Evolutionary conservation across 2,329 filamentous ascomycete species (phyloP).

Genomic region (Penicillium sumatraense): DNA sequence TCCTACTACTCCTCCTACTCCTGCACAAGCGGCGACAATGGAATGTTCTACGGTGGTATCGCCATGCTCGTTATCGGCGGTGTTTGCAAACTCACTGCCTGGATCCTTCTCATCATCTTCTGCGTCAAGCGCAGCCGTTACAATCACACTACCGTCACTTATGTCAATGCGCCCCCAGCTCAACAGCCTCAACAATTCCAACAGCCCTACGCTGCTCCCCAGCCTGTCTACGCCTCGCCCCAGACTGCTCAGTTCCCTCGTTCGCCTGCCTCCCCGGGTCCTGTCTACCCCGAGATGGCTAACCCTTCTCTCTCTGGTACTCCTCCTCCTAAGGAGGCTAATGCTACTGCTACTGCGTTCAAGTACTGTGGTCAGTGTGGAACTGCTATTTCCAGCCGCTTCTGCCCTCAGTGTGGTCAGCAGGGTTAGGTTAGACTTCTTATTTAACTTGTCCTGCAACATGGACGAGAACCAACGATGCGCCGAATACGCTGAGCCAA

Average conservation of each 20-base stretch:
- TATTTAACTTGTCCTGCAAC: no score
- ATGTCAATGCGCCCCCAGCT: constrained; percentile 7
- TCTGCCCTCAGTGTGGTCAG: constrained; percentile 21
- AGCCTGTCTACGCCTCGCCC: constrained; percentile 10
- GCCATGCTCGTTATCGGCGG: constrained; percentile 21
- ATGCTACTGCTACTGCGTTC: constrained; percentile 5
- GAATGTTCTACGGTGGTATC: constrained; percentile 19
- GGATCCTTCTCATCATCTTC: constrained; percentile 25
- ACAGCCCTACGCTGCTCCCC: constrained; percentile 13
- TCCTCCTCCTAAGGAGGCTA: constrained; percentile 17
- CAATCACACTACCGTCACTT: constrained; percentile 11
- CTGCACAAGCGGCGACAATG: constrained; percentile 8
- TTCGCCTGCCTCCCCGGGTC: constrained; percentile 11
- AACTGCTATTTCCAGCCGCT: constrained; percentile 10
- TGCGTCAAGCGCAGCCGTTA: constrained; percentile 20
- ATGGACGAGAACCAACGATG: no score
- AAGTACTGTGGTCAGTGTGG: constrained; percentile 20
- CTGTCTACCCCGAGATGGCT: constrained; percentile 8
- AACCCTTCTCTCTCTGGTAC: constrained; percentile 8
- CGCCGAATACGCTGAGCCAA: no score
- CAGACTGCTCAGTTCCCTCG: constrained; percentile 5
- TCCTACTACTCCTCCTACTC: constrained; percentile 13
- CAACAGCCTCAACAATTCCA: constrained; percentile 6
- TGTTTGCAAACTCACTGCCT: constrained; percentile 19
- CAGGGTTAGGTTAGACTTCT: neutral